Evolutionary conservation across 768 basidiomycete species (phyloP), one percentile per base, ranked within the genome.

Genomic region (Trametes sanguinea): DNA sequence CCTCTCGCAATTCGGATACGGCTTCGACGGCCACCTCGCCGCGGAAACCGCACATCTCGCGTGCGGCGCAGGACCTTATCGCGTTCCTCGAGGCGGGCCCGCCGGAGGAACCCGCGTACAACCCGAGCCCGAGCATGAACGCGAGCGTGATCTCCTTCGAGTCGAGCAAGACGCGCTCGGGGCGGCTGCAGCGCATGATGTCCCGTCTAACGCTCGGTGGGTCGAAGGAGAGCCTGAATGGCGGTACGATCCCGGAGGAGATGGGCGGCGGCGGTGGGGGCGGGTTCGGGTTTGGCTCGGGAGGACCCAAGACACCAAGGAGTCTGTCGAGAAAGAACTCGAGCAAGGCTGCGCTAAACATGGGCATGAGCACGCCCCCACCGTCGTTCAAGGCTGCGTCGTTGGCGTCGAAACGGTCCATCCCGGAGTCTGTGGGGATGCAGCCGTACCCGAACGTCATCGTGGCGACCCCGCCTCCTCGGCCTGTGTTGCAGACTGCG

Each of bases 141-240:
- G 81, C 81, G 29, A 78, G 76, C 56, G 71, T 73, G 6, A 82
- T 83, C 60, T 77, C 80, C 29, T 66, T 77, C 32, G 71, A 73
- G 59, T 74, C 77, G 70, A 62, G 69, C 64, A 60, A 76, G 73
- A 68, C 60, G 75, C 75, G 65, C 56, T 71, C 80, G 57, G 85
- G 85, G 51, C 82, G 90, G 29, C 76, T 94, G 62, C 88, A 89
- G 73, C 83, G 86, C 64, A 92, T 95, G 86, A 89, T 95, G 67
- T 92, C 91, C 17, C 88, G 85, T 67, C 77, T 94, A 30, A 87
- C 84, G 40, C 71, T 70, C 17, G 69, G 68, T 42, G 69, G 68
- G 40, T 74, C 68, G 45, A 76, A 84, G 56, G 76, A 74, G 52
- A 67, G 52, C 46, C 59, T 70, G 58, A 71, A 66, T 54, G 64